Evolutionary conservation across 176 grass and related monocot species (phyloP), one percentile per base, ranked within the genome.

Genomic region (Areca catechu): DNA sequence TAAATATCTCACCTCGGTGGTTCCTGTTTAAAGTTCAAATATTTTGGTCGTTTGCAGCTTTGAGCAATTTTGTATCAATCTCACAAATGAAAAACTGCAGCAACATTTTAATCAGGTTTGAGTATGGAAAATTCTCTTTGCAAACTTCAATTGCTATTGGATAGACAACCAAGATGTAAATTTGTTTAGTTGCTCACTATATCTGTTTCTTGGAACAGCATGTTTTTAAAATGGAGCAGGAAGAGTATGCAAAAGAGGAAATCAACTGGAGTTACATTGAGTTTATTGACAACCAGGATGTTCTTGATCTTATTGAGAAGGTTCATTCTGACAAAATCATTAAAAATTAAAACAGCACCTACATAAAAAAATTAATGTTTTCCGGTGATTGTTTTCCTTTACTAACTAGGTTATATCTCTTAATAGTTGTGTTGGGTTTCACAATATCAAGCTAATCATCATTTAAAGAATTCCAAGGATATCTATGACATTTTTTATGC

Each of bases 211-310:
- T 77, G 55, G 37, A 76, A 66, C 75, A 97, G 92, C 92, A 97
- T 63, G 92, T 97, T 56, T 97, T 97, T 81, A 97, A 97, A 67
- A 97, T 90, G 92, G 91, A 96, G 69, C 91, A 96, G 79, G 91
- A 96, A 79, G 91, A 90, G 79, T 96, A 96, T 82, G 87, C 86
- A 65, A 97, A 77, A 61, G 92, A 97, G 84, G 80, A 90, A 74
- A 97, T 97, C 50, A 84, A 89, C 65, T 97, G 92, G 92, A 97
- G 92, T 74, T 97, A 97, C 73, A 97, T 97, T 68, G 83, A 97
- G 56, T 97, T 97, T 58, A 82, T 87, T 66, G 92, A 97, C 58
- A 97, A 97, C 67, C 80, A 97, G 81, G 86, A 88, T 24, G 87
- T 97, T 74, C 86, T 97, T 82, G 83, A 97, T 77, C 86, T 97